Percentiles rank a stretch among this genome's conserved stretches.
phyloP scores from a whole-genome alignment of 306 rosid genomes.

The Fagus sylvatica region DNA sequence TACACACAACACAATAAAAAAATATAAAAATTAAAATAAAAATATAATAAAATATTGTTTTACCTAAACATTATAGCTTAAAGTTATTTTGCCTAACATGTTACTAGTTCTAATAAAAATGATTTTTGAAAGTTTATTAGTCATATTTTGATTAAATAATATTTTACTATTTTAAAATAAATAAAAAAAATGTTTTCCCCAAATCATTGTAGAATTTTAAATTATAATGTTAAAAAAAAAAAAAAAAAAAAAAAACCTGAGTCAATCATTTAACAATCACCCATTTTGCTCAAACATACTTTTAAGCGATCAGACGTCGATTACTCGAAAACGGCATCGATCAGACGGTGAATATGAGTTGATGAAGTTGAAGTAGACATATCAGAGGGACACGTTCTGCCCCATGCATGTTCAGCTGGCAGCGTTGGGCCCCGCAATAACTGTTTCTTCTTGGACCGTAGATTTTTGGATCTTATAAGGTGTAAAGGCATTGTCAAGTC shows the following conservation, averaged over 20 bases:
- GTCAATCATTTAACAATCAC: neutral
- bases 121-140: too few relatives aligned
- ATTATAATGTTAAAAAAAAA: neutral
- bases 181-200: neutral
- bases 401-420: neutral
- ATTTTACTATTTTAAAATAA: neutral
- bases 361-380: neutral
- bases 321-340: neutral
- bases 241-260: neutral
- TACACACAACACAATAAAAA: too few relatives aligned
- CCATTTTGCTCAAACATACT: neutral
- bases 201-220: too few relatives aligned
- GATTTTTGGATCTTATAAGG: conserved; percentile 11
- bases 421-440: neutral
- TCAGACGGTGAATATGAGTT: neutral
- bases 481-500: conserved; percentile 20
- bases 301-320: neutral
- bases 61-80: too few relatives aligned
- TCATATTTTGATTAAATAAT: too few relatives aligned
- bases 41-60: too few relatives aligned
- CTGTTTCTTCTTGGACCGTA: conserved; percentile 7
- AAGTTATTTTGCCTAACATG: too few relatives aligned
- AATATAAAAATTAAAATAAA: too few relatives aligned
- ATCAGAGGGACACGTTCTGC: conserved; percentile 4
- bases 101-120: too few relatives aligned